Evolutionary conservation across 2,329 filamentous ascomycete genomes (phyloP), one percentile per base, ranked within the genome.

Genomic region (Claviceps paspali): DNA sequence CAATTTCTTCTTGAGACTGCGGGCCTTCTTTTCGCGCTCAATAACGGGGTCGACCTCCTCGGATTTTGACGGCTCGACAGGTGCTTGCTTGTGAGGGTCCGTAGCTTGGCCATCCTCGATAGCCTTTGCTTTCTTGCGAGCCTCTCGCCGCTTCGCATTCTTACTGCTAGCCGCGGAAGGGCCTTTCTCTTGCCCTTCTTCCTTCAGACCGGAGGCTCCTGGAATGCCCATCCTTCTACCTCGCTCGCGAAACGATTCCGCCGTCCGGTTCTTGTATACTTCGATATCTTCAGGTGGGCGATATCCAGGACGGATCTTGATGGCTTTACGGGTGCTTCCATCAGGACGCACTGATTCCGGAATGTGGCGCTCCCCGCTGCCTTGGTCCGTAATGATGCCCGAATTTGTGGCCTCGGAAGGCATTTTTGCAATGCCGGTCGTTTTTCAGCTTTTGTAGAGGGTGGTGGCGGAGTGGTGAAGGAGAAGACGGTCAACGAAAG

Each of bases 201-300:
- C 68, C 39, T 63, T 59, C 36, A 72, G 47, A 5, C 70, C 68
- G 33, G 72, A 73, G 2, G 85, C 82, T 18, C 88, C 88, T 4
- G 85, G 83, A 4, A 94, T 71, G 17, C 59, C 59, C 17, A 57
- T 53, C 73, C 80, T 40, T 58, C 54, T 63, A 40, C 73, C 76
- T 43, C 84, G 76, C 48, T 75, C 85, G 53, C 85, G 85, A 63
- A 82, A 94, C 35, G 75, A 76, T 55, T 91, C 82, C 35, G 87
- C 87, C 1, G 79, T 86, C 40, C 83, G 79, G 59, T 93, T 95
- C 64, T 86, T 92, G 71, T 98, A 98, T 32, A 94, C 68, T 54
- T 95, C 86, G 45, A 96, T 80, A 59, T 98, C 91, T 62, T 98
- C 91, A 1, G 87, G 85, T 2, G 91, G 92, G 24, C 79, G 78